Base-by-base conservation (phyloP, 177 flowering plant species). In the Telopea speciosissima region DNA sequence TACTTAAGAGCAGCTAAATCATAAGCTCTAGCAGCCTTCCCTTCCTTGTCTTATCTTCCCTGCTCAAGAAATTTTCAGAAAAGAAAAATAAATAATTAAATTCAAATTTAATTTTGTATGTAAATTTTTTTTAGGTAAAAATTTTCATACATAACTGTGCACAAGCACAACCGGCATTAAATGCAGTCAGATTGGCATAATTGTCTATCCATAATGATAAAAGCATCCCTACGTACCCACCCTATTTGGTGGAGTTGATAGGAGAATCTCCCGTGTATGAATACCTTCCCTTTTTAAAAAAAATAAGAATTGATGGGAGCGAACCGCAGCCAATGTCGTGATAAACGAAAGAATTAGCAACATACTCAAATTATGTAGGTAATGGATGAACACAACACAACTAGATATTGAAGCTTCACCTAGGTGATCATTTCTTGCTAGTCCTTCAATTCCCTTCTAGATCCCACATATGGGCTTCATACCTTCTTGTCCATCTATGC, bases 1-100 rank as follows among this genome's bases (percentile, higher is more conserved):
- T 94, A 77, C n/a, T n/a, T n/a, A n/a, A n/a, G n/a, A n/a, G n/a
- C n/a, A n/a, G n/a, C n/a, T n/a, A n/a, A n/a, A n/a, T 93, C 97
- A 78, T 93, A 93, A 65, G 97, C 90, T 80, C 96, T 87, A 56
- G 97, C 98, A 61, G 98, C 98, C 79, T 92, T 92, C 31, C 92
- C 98, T 80, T 94, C 98, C 69, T 89, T 90, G 80, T 94, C 98
- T 85, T 94, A 92, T 21, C 98, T 96, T 65, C n/a, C 98, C 98
- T 91, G 74, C 28, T 36, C 62, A 65, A 26, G 52, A 1, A 5
- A 16, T 5, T 40, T 40, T 10, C 5, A 40, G 44, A 40, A 40
- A 40, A 40, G 10, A 10, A 1, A 19, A 66, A 8, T 40, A 22
- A 77, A 40, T 5, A 40, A 40, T 5, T 40, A 5, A 40, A 40